Conservation (phyloP, 2,329 filamentous ascomycete genomes). For the Microcyclosporella mali region DNA sequence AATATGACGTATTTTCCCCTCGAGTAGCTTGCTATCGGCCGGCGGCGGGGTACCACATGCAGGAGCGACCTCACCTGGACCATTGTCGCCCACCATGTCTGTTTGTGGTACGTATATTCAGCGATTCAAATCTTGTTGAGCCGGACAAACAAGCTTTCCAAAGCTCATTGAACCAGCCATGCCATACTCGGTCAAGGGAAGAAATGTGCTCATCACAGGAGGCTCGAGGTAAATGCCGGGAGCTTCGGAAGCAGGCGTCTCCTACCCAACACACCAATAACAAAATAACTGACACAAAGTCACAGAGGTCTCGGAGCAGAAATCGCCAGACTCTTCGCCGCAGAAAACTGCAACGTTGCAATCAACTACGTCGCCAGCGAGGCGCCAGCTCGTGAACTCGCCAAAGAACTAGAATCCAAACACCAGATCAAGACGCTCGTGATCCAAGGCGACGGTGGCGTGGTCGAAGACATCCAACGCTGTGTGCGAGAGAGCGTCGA, state of each 20-base stretch:
- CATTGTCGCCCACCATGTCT: background rate
- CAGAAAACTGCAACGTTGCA: conserved; percentile 60
- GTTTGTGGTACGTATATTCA: too few species aligned
- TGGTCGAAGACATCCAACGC: conserved; percentile 51
- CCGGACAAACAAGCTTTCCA: background rate
- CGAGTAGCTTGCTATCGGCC: conserved; percentile 2
- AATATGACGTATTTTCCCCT: background rate
- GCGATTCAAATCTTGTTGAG: too few species aligned
- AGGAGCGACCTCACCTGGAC: background rate
- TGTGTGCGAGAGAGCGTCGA: conserved; percentile 56
- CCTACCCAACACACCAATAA: background rate
- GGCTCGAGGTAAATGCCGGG: conserved; percentile 49
- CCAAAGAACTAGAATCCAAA: conserved; percentile 48
- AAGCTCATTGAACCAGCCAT: conserved; percentile 34
- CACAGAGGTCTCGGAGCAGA: conserved; percentile 66
- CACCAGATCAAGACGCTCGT: conserved; percentile 49
- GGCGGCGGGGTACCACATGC: background rate
- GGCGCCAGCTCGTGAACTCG: conserved; percentile 54
- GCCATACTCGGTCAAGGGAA: conserved; percentile 56
- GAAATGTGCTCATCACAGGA: conserved; percentile 60
- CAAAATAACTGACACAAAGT: conserved; percentile 4
- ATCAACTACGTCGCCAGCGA: conserved; percentile 66
- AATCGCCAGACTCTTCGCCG: conserved; percentile 60
- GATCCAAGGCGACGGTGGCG: conserved; percentile 61
- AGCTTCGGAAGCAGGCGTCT: background rate